Evolutionary conservation across 257 asterid species (phyloP), one percentile per base, ranked within the genome.

Genomic region (Salvia splendens): DNA sequence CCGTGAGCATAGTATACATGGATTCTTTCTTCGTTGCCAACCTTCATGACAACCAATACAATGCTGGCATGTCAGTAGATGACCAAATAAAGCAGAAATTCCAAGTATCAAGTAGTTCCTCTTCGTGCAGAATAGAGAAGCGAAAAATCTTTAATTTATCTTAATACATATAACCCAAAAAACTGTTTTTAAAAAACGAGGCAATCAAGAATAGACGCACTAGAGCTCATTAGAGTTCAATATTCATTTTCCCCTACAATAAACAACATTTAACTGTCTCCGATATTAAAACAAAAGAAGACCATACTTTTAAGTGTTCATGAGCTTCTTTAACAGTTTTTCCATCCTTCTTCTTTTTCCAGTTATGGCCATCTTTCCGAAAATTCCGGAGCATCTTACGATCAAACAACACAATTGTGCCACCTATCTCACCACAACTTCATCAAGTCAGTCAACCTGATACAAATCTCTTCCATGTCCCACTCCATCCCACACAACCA

Each of bases 1-100:
- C 99, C 99, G 72, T 90, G 99, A 54, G 99, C 99, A 79, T 93
- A 93, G 89, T 93, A 93, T 64, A 90, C 99, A 86, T 93, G 97
- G 77, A 93, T 93, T 73, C 97, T 82, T 78, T 93, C 97, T 51
- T 93, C 96, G 55, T 90, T 77, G 64, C 99, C 99, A 49, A 93
- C 96, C 99, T 93, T 80, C 58, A 67, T 57, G 63, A 65, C 53
- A 77, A 70, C 77, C 65, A 71, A 64, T 33, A 58, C 6, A 71
- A 68, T 52, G 67, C 40, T 61, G 49, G 77, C 69, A 50, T 61
- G 69, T 76, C 69, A 73, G 62, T 65, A 50, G 53, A 60, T 5
- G 61, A 71, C 59, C 64, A 64, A 66, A 55, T 41, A 33, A 20
- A 61, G 9, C 57, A 56, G 6, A 67, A 59, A 49, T 61, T 40